These are phyloP conservation scores for Dichomitus squalens DNA, from an alignment of 1,284 basidiomycete species.

Conservation along the genomic window DNA sequence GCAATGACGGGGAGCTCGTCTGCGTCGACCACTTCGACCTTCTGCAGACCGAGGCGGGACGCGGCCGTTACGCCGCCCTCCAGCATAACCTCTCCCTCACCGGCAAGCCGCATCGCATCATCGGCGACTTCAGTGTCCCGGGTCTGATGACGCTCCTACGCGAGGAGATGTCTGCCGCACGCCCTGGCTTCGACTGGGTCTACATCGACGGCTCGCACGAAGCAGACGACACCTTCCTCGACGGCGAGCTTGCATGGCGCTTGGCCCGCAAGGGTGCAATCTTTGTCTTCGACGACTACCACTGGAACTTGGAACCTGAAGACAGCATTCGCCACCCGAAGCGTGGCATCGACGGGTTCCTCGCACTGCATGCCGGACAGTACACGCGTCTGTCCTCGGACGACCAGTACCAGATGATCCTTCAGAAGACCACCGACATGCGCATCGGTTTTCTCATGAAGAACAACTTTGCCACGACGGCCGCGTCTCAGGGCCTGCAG, in stretches of 20 bases:
- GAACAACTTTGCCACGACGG: conserved; percentile 8
- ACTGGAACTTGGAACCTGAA: conserved; percentile 50
- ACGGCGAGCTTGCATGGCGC: conserved; percentile 60
- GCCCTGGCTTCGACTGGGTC: conserved; percentile 57
- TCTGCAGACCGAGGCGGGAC: conserved; percentile 49
- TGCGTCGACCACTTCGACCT: conserved; percentile 65
- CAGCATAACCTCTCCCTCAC: conserved; percentile 50
- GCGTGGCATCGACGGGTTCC: conserved; percentile 57
- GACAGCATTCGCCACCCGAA: conserved; percentile 56
- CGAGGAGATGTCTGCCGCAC: conserved; percentile 42
- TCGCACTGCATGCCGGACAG: conserved; percentile 51
- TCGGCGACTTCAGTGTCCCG: conserved; percentile 56
- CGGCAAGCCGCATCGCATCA: conserved; percentile 45
- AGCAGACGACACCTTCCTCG: conserved; percentile 60
- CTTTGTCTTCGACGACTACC: conserved; percentile 61
- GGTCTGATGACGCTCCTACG: conserved; percentile 48
- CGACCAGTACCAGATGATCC: conserved; percentile 50
- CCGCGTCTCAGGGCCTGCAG: conserved; percentile 29
- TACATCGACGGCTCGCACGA: conserved; percentile 64
- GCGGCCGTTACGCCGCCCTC: conserved; percentile 46
- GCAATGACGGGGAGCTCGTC: conserved; percentile 44
- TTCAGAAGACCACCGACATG: conserved; percentile 53
- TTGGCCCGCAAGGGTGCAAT: conserved; percentile 52
- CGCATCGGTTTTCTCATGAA: conserved; percentile 53
- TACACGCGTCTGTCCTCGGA: conserved; percentile 43